Conservation (phyloP, 2,329 filamentous ascomycete species). For the Orbilia quercus region DNA sequence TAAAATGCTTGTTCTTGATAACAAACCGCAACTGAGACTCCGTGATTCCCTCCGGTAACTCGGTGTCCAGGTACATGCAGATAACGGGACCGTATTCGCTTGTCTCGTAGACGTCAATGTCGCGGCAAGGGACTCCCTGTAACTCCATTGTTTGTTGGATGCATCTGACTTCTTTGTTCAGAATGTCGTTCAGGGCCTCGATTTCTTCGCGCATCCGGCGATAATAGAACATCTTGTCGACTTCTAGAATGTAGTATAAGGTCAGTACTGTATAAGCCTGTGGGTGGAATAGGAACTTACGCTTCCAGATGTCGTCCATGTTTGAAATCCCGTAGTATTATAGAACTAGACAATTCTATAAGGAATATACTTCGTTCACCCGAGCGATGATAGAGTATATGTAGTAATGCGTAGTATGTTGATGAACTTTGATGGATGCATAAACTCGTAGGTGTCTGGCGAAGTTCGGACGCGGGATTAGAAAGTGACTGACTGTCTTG, state of each 20-base stretch:
- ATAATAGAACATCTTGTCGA: conserved; percentile 14
- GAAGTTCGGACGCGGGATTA: too few species aligned
- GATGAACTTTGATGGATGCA: too few species aligned
- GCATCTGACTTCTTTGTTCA: not conserved
- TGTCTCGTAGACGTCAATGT: conserved; percentile 14
- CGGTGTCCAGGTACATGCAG: not conserved
- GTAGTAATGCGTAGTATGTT: too few species aligned
- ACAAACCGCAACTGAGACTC: not conserved
- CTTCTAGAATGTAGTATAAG: not conserved
- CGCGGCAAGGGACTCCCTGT: conserved; percentile 1
- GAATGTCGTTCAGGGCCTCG: not conserved
- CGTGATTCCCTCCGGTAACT: not conserved
- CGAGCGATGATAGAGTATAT: too few species aligned
- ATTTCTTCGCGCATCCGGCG: conserved; percentile 1
- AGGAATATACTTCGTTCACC: too few species aligned
- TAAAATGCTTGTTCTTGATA: conserved; percentile 3
- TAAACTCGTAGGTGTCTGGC: too few species aligned
- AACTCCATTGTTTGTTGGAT: conserved; percentile 8
- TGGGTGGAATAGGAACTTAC: not conserved
- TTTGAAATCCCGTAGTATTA: not conserved
- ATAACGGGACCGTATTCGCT: not conserved
- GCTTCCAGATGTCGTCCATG: conserved; percentile 1
- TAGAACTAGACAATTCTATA: too few species aligned
- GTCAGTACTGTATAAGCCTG: not conserved
- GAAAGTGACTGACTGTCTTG: too few species aligned